These are phyloP conservation scores for Retiboletus flavoniger DNA, from an alignment of 1,284 basidiomycete species.

Conservation along the genomic window DNA sequence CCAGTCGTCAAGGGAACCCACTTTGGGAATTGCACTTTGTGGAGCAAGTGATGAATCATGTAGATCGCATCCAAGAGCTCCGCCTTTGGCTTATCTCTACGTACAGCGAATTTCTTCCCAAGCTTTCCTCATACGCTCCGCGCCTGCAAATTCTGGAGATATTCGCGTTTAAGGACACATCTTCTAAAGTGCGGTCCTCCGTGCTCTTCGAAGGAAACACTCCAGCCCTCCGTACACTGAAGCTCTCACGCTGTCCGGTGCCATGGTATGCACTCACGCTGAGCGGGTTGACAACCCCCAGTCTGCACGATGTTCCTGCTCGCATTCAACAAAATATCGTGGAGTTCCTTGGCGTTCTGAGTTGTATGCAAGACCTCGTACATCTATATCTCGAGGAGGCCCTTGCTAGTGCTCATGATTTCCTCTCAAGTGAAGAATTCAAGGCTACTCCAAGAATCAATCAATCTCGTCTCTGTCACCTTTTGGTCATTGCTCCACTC, in stretches of 20 bases:
- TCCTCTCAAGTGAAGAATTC: too few species aligned
- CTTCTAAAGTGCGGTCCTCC: background rate
- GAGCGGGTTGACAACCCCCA: background rate
- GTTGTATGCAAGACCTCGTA: slow-evolving; percentile 29
- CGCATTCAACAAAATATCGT: background rate
- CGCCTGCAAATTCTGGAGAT: slow-evolving; percentile 9
- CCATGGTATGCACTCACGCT: background rate
- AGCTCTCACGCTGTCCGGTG: background rate
- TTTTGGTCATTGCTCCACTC: background rate
- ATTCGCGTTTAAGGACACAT: too few species aligned
- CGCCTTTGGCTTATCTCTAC: background rate
- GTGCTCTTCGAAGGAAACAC: background rate
- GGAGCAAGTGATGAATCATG: background rate
- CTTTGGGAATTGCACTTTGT: background rate
- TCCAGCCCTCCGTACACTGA: background rate
- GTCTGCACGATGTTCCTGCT: background rate
- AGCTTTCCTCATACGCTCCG: slow-evolving; percentile 2
- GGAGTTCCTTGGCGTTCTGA: slow-evolving; percentile 25
- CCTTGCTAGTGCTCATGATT: background rate
- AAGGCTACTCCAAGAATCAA: background rate
- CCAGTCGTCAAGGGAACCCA: slow-evolving; percentile 17
- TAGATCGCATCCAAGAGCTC: slow-evolving; percentile 3
- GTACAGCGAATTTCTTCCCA: background rate
- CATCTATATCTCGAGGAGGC: background rate
- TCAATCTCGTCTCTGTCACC: background rate